Evolutionary conservation across 805 yeast genomes (phyloP), one percentile per base, ranked within the genome.

Genomic region (Teunomyces pallodes): DNA sequence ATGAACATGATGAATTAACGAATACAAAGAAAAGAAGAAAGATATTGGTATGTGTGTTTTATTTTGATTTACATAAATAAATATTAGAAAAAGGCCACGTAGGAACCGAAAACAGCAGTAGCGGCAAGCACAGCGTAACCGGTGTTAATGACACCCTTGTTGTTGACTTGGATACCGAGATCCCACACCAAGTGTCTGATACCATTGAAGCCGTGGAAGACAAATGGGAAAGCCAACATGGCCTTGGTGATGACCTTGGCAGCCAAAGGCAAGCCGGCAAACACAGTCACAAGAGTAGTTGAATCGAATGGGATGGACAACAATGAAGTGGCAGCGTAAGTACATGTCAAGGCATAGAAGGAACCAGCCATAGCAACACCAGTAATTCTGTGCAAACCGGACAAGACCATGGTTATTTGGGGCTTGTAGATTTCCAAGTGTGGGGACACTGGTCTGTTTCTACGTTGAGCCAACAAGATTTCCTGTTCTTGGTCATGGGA

Each of bases 101-200:
- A 79, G 14, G 88, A 60, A 47, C 96, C 88, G 24, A 83, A 53
- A 35, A 75, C 51, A 30, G 77, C 81, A 20, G 83, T 72, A 58
- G 81, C 73, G 27, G 84, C 97, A 49, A 90, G 67, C 14, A 90
- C 96, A 42, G 81, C 74, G 71, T 89, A 88, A 54, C 97, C 98
- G 32, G 97, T 90, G 72, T 86, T 82, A 82, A 87, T 87, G 49
- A 94, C 97, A 57, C 96, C 97, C 64, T 86, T 82, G 58, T 88
- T 62, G 52, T 90, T 80, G 65, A 92, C 79, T 69, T 86, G 87
- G 57, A 74, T 76, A 66, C 96, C 96, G 46, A 83, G 67, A 68
- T 94, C 99, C 99, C 99, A 94, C 47, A 88, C 64, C 69, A 92
- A 74, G 69, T 94, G 99, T 80, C 99, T 89, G 54, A 92, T 51